Percentiles rank a stretch among this genome's conserved stretches.
Conservation (phyloP, 1,139 yeast species). For the Magnusiomyces sp. region DNA sequence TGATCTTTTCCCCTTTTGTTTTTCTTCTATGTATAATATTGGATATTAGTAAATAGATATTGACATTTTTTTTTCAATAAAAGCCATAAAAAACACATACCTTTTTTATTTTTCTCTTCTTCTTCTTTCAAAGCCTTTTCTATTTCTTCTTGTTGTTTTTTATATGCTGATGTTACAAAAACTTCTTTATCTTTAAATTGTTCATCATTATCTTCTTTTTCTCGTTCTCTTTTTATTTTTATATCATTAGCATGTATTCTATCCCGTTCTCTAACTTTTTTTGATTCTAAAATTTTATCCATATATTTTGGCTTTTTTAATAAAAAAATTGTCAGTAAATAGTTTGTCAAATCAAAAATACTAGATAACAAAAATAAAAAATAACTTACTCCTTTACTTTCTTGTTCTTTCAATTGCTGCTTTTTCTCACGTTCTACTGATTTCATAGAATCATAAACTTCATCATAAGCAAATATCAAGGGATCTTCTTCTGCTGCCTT, state of each 20-base stretch:
- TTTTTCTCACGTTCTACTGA: slow-evolving; percentile 20
- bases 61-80: neutral
- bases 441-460: slow-evolving; percentile 34
- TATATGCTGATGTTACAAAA: slow-evolving; percentile 39
- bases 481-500: slow-evolving; percentile 16
- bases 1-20: neutral
- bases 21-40: neutral
- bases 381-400: slow-evolving; percentile 14
- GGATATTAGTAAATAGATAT: neutral
- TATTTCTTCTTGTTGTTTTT: slow-evolving; percentile 31
- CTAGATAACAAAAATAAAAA: neutral
- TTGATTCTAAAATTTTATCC: slow-evolving; percentile 33
- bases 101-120: slow-evolving; percentile 19
- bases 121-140: slow-evolving; percentile 23
- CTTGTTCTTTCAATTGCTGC: slow-evolving; percentile 12
- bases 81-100: slow-evolving; percentile 6
- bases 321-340: slow-evolving; percentile 1
- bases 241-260: slow-evolving; percentile 29
- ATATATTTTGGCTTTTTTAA: slow-evolving; percentile 33
- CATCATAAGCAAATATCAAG: slow-evolving; percentile 32
- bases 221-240: slow-evolving; percentile 24
- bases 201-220: slow-evolving; percentile 30
- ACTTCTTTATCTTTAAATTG: slow-evolving; percentile 34
- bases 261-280: slow-evolving; percentile 36
- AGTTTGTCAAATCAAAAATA: neutral